phyloP scores from a whole-genome alignment of 2,329 filamentous ascomycete genomes.

The Niveomyces coronatus region DNA sequence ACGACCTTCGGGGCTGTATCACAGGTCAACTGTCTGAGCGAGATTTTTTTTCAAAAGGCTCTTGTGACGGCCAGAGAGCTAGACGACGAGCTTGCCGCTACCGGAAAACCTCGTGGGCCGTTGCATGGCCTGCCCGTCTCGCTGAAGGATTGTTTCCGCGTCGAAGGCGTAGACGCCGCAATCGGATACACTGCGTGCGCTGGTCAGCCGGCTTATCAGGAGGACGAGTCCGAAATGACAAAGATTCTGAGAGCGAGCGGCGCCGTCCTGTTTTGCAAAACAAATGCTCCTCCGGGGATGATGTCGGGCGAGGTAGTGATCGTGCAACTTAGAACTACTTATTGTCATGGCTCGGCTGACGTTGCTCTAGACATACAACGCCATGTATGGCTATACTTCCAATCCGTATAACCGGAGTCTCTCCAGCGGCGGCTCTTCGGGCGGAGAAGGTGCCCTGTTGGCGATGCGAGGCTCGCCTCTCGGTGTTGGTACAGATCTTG shows the following conservation, averaged over 20 bases:
- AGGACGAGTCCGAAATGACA: background rate
- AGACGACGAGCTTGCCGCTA: background rate
- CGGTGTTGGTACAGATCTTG: conserved; percentile 1
- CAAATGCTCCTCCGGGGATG: background rate
- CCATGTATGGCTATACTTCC: background rate
- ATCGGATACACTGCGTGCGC: background rate
- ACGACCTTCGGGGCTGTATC: background rate
- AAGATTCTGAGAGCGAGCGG: background rate
- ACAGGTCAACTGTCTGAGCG: conserved; percentile 1
- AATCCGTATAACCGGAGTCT: background rate
- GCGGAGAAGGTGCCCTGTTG: background rate
- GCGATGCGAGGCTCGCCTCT: background rate
- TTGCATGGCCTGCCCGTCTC: conserved; percentile 1
- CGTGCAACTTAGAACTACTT: too few relatives aligned
- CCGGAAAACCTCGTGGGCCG: background rate
- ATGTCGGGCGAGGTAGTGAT: background rate
- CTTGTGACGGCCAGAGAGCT: background rate
- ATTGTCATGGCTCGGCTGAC: background rate
- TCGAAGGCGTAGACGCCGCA: background rate
- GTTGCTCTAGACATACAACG: background rate
- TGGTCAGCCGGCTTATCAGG: background rate
- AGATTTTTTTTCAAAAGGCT: background rate
- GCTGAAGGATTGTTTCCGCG: conserved; percentile 4
- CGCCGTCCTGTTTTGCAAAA: conserved; percentile 1
- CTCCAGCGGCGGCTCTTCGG: background rate